Base-by-base conservation (phyloP, 2,329 filamentous ascomycete genomes). In the Colletotrichum camelliae region DNA sequence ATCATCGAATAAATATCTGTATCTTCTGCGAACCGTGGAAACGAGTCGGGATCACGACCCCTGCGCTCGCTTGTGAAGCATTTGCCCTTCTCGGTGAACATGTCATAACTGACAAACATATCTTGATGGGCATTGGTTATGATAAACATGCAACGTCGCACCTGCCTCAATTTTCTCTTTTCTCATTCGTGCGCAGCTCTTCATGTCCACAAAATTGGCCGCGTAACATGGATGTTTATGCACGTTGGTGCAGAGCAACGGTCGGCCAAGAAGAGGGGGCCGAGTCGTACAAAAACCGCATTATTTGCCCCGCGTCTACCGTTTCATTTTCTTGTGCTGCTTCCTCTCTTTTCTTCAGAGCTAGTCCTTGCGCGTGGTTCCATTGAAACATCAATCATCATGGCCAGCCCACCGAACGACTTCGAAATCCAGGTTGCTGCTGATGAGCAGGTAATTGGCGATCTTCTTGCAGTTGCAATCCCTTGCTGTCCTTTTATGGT, bases 171-270 rank as follows among this genome's bases (percentile, higher is more conserved):
- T 4, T 48, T 1, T 4, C 43, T 13, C 0, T 7, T 4, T 21
- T 21, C 43, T 13, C 10, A 48, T 48, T 48, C 43, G 43, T 7
- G 5, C 43, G n/a, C 0, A 48, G 43, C 0, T 48, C 5, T 21
- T 13, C 10, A 48, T 48, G 10, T 48, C 43, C 43, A 48, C 43
- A 48, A 48, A 48, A 48, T 5, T 13, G 0, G 10, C n/a, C 3
- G 10, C 43, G 0, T 7, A 48, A 48, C 43, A 85, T 58, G 43
- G 43, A 1, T 48, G 18, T 78, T 29, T 35, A 62, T 62, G 60
- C 60, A 62, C 18, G 31, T 62, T 62, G 60, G 60, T 62, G 60
- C 60, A 35, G 4, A 2, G 5, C 1, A 7, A 0, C 1, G 13
- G 31, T 13, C 9, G 9, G 60, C 60, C 31, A 62, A 62, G 12